These are phyloP conservation scores for Globisporangium spiculum DNA, from an alignment of 352 stramenopile genomes.

Conservation along the genomic window DNA sequence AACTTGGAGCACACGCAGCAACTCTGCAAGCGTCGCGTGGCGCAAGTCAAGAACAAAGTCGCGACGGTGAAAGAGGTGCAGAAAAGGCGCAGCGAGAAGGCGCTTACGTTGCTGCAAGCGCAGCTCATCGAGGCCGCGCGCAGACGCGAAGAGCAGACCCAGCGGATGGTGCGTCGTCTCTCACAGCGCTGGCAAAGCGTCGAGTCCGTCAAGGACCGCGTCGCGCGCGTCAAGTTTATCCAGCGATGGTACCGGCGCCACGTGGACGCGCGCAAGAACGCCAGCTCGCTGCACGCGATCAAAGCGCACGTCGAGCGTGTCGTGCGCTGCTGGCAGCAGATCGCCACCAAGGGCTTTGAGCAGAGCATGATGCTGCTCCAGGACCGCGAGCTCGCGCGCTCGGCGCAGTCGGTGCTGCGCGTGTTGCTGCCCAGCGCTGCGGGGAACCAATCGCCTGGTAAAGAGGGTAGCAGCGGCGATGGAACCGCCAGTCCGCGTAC, in stretches of 20 bases:
- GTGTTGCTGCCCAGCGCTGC: slow-evolving; percentile 38
- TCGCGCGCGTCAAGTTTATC: slow-evolving; percentile 65
- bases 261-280: slow-evolving; percentile 40
- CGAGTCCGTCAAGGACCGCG: slow-evolving; percentile 59
- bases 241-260: slow-evolving; percentile 69
- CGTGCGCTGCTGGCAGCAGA: slow-evolving; percentile 41
- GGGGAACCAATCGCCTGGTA: slow-evolving; percentile 15
- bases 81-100: slow-evolving; percentile 31
- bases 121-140: slow-evolving; percentile 51
- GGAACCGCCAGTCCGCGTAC: slow-evolving; percentile 22
- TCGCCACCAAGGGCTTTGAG: slow-evolving; percentile 42
- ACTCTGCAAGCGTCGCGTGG: slow-evolving; percentile 40
- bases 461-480: not conserved
- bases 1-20: slow-evolving; percentile 41
- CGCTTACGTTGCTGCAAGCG: slow-evolving; percentile 33
- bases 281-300: slow-evolving; percentile 30
- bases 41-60: slow-evolving; percentile 51
- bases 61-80: slow-evolving; percentile 45
- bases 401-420: slow-evolving; percentile 49
- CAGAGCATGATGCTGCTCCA: slow-evolving; percentile 65
- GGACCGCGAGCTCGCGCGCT: slow-evolving; percentile 42
- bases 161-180: slow-evolving; percentile 47
- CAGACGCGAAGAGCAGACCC: slow-evolving; percentile 48
- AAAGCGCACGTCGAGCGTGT: slow-evolving; percentile 36
- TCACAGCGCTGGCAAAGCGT: slow-evolving; percentile 67